phyloP scores from a whole-genome alignment of 148 eudicot species.

The Nepenthes gracilis region DNA sequence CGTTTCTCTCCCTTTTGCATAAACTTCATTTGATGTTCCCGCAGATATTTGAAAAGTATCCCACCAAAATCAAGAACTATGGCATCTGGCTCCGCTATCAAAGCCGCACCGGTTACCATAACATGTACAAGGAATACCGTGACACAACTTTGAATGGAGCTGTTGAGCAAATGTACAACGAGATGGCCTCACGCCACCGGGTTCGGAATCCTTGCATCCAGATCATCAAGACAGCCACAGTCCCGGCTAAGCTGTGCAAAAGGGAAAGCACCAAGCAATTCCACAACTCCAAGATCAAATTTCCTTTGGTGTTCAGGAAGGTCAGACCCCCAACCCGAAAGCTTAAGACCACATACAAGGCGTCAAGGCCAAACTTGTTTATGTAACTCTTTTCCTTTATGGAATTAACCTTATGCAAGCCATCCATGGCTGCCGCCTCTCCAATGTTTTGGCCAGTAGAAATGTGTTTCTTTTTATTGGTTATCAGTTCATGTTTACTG shows the following conservation, averaged over 20 bases:
- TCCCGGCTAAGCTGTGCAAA: slow-evolving; percentile 77
- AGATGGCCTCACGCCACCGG: slow-evolving; percentile 91
- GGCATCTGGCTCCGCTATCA: slow-evolving; percentile 84
- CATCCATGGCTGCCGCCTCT: too few relatives aligned
- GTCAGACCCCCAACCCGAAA: slow-evolving; percentile 73
- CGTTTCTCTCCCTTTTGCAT: neutral
- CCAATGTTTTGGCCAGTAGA: too few relatives aligned
- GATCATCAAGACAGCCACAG: slow-evolving; percentile 69
- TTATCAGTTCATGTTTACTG: too few relatives aligned
- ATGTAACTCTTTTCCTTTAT: slow-evolving; percentile 21
- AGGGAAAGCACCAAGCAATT: slow-evolving; percentile 76
- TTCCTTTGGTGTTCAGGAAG: slow-evolving; percentile 72
- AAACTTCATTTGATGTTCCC: neutral
- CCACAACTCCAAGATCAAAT: slow-evolving; percentile 63
- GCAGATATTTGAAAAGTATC: slow-evolving; percentile 80
- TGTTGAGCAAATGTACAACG: slow-evolving; percentile 80
- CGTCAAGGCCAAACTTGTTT: slow-evolving; percentile 71
- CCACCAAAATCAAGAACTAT: slow-evolving; percentile 74
- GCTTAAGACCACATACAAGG: slow-evolving; percentile 92
- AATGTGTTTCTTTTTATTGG: too few relatives aligned
- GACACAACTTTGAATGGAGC: slow-evolving; percentile 74
- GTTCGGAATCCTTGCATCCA: slow-evolving; percentile 75
- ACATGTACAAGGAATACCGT: slow-evolving; percentile 92
- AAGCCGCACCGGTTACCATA: slow-evolving; percentile 76
- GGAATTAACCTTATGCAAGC: too few relatives aligned